Conservation (phyloP, 352 stramenopile genomes). For the Thraustochytrium striatum region DNA sequence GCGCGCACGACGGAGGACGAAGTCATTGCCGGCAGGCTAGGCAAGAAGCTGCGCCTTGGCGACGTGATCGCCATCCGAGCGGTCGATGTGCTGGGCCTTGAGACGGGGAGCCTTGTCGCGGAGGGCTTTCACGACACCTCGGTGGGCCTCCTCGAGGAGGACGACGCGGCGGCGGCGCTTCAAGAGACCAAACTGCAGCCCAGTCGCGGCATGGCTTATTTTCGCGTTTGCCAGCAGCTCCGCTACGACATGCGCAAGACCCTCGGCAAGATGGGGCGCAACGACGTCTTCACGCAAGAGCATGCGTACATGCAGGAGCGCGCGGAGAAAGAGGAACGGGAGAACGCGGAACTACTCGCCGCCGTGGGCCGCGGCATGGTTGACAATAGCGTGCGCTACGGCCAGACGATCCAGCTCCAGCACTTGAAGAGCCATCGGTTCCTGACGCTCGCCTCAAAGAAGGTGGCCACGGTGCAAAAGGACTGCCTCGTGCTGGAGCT, state of each 20-base stretch:
- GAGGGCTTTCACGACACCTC: conserved; percentile 9
- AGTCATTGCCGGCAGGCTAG: not conserved
- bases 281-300: not conserved
- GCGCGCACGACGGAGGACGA: not conserved
- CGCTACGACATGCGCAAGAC: conserved; percentile 37
- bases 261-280: not conserved
- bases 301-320: conserved; percentile 1
- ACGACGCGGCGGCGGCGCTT: not conserved
- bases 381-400: conserved; percentile 1
- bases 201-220: not conserved
- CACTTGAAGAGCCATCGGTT: conserved; percentile 33
- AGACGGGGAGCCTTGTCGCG: not conserved
- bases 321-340: not conserved
- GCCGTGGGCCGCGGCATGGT: not conserved
- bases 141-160: conserved; percentile 6
- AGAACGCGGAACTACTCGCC: not conserved
- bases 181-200: not conserved
- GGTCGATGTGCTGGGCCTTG: not conserved
- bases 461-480: conserved; percentile 25
- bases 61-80: not conserved
- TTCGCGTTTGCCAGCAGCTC: conserved; percentile 39
- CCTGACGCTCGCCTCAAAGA: conserved; percentile 22
- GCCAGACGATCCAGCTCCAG: conserved; percentile 18
- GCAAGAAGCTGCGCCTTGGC: not conserved
- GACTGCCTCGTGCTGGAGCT: conserved; percentile 27